A percentile compares a stretch with the other conserved stretches of the same genome.
phyloP scores from a whole-genome alignment of 78 protist species.

The Speleostelium caveatum region DNA sequence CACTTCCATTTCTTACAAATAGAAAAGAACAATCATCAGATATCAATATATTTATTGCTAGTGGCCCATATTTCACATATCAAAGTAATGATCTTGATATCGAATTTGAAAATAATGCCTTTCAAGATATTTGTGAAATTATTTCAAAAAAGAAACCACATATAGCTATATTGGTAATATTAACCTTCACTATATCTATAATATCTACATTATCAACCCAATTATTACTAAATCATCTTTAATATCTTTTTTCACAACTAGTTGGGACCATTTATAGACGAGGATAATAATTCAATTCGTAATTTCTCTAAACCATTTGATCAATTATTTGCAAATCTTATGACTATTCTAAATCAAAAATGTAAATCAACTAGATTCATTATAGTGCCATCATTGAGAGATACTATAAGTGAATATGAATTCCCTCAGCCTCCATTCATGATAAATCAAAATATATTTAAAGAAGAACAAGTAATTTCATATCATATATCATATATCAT shows the following conservation, averaged over 20 bases:
- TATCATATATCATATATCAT: too few relatives aligned
- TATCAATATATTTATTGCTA: conserved; percentile 33
- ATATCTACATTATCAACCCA: too few relatives aligned
- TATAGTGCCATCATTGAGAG: conserved; percentile 76
- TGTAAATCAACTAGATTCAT: conserved; percentile 25
- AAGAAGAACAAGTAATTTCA: background rate
- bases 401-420: conserved; percentile 41
- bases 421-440: conserved; percentile 83
- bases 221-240: too few relatives aligned
- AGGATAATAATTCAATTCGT: background rate
- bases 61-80: conserved; percentile 37
- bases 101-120: conserved; percentile 8
- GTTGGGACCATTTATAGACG: conserved; percentile 67
- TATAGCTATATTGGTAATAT: conserved; percentile 14
- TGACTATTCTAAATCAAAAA: background rate
- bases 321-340: conserved; percentile 7
- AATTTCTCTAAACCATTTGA: background rate
- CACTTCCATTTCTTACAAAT: conserved; percentile 14
- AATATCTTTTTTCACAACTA: too few relatives aligned
- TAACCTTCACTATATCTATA: too few relatives aligned
- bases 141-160: background rate
- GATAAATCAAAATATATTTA: background rate
- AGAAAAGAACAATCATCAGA: background rate
- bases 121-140: conserved; percentile 4
- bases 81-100: background rate